Evolutionary conservation across 1,139 yeast species (phyloP).

Genomic region (Spathaspora jeffriesii): DNA sequence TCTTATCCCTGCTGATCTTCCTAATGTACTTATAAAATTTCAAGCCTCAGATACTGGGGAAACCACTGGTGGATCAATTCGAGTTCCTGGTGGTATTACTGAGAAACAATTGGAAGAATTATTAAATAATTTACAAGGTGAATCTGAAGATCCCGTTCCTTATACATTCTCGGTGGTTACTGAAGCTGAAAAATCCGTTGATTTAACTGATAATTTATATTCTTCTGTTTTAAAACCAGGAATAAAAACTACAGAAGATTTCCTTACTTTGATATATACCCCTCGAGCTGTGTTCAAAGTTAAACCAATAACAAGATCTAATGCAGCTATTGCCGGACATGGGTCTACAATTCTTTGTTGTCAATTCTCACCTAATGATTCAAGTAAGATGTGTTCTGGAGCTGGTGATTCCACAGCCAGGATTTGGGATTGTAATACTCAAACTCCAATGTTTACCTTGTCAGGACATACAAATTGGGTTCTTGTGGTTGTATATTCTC

Average conservation of each 20-base stretch:
- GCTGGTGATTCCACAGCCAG: constrained; percentile 98
- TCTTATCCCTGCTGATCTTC: constrained; percentile 74
- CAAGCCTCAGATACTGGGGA: constrained; percentile 97
- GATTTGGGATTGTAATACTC: constrained; percentile 96
- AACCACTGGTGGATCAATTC: constrained; percentile 75
- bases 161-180: constrained; percentile 75
- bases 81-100: constrained; percentile 90
- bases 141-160: constrained; percentile 83
- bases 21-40: constrained; percentile 85
- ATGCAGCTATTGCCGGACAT: constrained; percentile 94
- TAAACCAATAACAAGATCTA: constrained; percentile 85
- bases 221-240: constrained; percentile 84
- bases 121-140: constrained; percentile 69
- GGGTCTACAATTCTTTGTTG: constrained; percentile 91
- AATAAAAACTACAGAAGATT: constrained; percentile 88
- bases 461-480: constrained; percentile 95
- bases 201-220: constrained; percentile 77
- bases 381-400: constrained; percentile 89
- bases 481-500: constrained; percentile 89
- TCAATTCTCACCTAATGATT: constrained; percentile 90
- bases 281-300: constrained; percentile 97
- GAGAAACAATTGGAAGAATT: constrained; percentile 89
- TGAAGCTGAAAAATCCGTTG: constrained; percentile 47
- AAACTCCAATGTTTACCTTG: constrained; percentile 81
- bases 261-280: constrained; percentile 84